Percentiles rank a stretch among this genome's conserved stretches.
These are phyloP conservation scores for Hortaea werneckii DNA, from an alignment of 2,329 filamentous ascomycete species.

Conservation along the genomic window DNA sequence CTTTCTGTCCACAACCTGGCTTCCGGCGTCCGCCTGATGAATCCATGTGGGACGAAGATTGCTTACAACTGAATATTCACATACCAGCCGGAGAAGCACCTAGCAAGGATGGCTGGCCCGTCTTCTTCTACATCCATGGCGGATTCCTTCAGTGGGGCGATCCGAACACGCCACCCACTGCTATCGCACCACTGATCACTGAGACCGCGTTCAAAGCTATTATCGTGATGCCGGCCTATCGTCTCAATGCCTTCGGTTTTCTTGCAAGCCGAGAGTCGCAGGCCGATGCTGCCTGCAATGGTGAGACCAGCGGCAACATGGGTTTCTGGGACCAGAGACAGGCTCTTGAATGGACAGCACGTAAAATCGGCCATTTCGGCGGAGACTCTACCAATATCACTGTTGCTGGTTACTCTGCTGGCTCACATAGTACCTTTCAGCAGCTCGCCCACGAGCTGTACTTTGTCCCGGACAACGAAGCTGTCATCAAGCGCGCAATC, in stretches of 20 bases:
- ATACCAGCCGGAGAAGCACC: conserved; percentile 39
- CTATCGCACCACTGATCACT: conserved; percentile 36
- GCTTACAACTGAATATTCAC: conserved; percentile 47
- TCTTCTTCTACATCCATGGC: conserved; percentile 47
- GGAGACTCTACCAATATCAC: conserved; percentile 43
- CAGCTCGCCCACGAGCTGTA: conserved; percentile 48
- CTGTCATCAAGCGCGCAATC: conserved; percentile 41
- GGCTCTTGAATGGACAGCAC: conserved; percentile 46
- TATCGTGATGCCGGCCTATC: conserved; percentile 46
- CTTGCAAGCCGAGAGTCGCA: conserved; percentile 40
- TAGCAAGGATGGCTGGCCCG: conserved; percentile 42
- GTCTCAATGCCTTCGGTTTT: conserved; percentile 48
- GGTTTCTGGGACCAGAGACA: conserved; percentile 50
- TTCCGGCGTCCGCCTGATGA: conserved; percentile 14
- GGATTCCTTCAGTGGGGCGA: conserved; percentile 49
- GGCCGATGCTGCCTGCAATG: conserved; percentile 28
- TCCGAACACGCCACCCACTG: conserved; percentile 34
- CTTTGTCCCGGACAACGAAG: conserved; percentile 33
- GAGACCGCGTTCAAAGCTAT: conserved; percentile 42
- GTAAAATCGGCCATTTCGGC: conserved; percentile 42
- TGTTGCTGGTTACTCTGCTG: conserved; percentile 47
- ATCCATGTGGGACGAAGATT: conserved; percentile 41
- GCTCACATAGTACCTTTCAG: conserved; percentile 46
- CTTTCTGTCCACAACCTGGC: conserved; percentile 43
- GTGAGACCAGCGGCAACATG: conserved; percentile 37